Percentiles rank a stretch among this genome's conserved stretches.
phyloP scores from a whole-genome alignment of 1,284 basidiomycete genomes.

The Leccinum solheimii region DNA sequence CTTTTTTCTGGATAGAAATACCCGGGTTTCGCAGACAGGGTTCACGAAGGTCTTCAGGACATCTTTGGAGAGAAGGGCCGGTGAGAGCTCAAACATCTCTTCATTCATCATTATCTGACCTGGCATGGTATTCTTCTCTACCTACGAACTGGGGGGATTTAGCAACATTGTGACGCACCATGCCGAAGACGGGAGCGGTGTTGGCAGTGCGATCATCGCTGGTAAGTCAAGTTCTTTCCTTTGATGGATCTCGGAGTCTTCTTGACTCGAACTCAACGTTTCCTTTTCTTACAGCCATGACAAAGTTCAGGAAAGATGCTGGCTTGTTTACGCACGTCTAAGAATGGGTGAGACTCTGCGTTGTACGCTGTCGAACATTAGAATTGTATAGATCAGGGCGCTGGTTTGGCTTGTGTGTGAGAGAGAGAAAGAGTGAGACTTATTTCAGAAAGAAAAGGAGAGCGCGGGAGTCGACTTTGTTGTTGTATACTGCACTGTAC shows the following conservation, averaged over 20 bases:
- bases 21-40: slow-evolving; percentile 85
- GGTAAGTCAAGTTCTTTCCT: slow-evolving; percentile 50
- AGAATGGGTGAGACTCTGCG: slow-evolving; percentile 1
- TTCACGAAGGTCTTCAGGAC: slow-evolving; percentile 87
- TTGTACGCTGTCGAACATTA: background rate
- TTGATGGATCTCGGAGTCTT: background rate
- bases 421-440: background rate
- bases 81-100: slow-evolving; percentile 44
- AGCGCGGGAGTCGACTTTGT: slow-evolving; percentile 1
- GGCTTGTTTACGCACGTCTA: slow-evolving; percentile 42
- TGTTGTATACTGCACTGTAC: slow-evolving; percentile 20
- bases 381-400: background rate
- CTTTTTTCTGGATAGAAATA: slow-evolving; percentile 70
- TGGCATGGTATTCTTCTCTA: background rate
- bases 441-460: slow-evolving; percentile 8
- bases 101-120: background rate
- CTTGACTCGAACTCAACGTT: slow-evolving; percentile 1
- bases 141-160: background rate
- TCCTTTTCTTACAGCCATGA: slow-evolving; percentile 50
- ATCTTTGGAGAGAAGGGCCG: slow-evolving; percentile 93
- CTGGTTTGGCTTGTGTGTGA: background rate
- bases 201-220: slow-evolving; percentile 95
- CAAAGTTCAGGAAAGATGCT: slow-evolving; percentile 55
- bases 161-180: slow-evolving; percentile 88
- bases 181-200: slow-evolving; percentile 94